These are phyloP conservation scores for Pisolithus thermaeus DNA, from an alignment of 1,284 basidiomycete species.

Conservation along the genomic window DNA sequence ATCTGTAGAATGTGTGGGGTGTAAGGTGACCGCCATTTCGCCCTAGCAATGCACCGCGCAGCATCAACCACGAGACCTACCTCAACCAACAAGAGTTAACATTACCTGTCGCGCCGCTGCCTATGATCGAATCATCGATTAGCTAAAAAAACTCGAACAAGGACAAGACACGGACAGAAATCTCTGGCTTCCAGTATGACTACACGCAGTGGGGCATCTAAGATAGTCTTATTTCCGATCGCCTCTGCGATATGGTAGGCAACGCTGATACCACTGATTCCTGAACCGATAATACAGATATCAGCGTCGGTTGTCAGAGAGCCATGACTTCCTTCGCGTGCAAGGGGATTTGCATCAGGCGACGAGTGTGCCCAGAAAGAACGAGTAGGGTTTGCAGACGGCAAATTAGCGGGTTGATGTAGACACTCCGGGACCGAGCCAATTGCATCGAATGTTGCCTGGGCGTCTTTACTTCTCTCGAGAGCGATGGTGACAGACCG, in stretches of 20 bases:
- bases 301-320: slow-evolving; percentile 53
- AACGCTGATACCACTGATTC: slow-evolving; percentile 68
- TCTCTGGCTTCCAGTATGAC: slow-evolving; percentile 71
- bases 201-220: slow-evolving; percentile 34
- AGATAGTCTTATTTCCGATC: slow-evolving; percentile 14
- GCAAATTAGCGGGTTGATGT: slow-evolving; percentile 32
- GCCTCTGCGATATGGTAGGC: slow-evolving; percentile 61
- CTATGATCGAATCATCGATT: slow-evolving; percentile 30
- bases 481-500: too few species aligned
- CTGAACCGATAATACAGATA: slow-evolving; percentile 71
- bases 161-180: slow-evolving; percentile 52
- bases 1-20: slow-evolving; percentile 43
- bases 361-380: slow-evolving; percentile 64
- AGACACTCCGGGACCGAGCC: too few species aligned
- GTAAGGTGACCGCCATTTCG: slow-evolving; percentile 77
- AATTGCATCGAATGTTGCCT: too few species aligned
- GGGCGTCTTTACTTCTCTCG: too few species aligned
- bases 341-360: slow-evolving; percentile 57
- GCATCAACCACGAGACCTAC: background rate
- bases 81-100: background rate
- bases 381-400: slow-evolving; percentile 54
- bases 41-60: slow-evolving; percentile 33
- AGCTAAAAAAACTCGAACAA: slow-evolving; percentile 3
- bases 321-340: slow-evolving; percentile 57
- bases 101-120: slow-evolving; percentile 75